Conservation (phyloP, 2,329 filamentous ascomycete genomes). For the Chaetomiaceae sp. region DNA sequence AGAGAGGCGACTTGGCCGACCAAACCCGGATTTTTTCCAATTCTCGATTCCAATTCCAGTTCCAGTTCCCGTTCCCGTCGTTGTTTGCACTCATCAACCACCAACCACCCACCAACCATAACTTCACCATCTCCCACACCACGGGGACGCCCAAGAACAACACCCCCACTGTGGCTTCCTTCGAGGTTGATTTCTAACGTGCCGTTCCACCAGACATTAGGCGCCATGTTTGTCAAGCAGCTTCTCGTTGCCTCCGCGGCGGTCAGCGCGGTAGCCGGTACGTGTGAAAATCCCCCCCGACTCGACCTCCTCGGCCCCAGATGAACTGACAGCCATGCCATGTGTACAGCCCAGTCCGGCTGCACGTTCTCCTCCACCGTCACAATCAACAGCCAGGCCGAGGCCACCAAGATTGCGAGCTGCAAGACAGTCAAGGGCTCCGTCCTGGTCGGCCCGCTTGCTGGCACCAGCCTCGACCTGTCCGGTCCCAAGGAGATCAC, state of each 20-base stretch:
- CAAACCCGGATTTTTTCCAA: too few relatives aligned
- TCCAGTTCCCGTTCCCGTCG: too few relatives aligned
- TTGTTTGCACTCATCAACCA: background rate
- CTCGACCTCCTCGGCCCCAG: too few relatives aligned
- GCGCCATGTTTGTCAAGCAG: conserved; percentile 42
- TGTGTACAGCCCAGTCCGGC: conserved; percentile 30
- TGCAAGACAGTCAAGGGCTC: conserved; percentile 68
- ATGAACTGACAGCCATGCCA: conserved; percentile 15
- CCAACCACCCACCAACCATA: background rate
- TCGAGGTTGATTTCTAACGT: conserved; percentile 16
- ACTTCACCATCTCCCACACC: too few relatives aligned
- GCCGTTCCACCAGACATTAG: conserved; percentile 24
- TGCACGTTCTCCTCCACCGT: conserved; percentile 31
- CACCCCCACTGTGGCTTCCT: too few relatives aligned
- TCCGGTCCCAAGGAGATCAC: conserved; percentile 53
- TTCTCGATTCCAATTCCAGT: too few relatives aligned
- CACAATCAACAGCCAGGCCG: conserved; percentile 59
- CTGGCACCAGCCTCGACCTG: conserved; percentile 56
- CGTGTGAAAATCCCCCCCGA: conserved; percentile 17
- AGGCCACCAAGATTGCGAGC: conserved; percentile 52
- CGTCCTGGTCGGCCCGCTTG: conserved; percentile 56
- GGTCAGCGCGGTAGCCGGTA: conserved; percentile 37
- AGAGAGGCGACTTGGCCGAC: too few relatives aligned
- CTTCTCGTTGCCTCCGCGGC: conserved; percentile 39
- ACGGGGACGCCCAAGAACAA: too few relatives aligned